These are phyloP conservation scores for Phaeosphaeriaceae sp. DNA, from an alignment of 2,329 filamentous ascomycete genomes.

Conservation along the genomic window DNA sequence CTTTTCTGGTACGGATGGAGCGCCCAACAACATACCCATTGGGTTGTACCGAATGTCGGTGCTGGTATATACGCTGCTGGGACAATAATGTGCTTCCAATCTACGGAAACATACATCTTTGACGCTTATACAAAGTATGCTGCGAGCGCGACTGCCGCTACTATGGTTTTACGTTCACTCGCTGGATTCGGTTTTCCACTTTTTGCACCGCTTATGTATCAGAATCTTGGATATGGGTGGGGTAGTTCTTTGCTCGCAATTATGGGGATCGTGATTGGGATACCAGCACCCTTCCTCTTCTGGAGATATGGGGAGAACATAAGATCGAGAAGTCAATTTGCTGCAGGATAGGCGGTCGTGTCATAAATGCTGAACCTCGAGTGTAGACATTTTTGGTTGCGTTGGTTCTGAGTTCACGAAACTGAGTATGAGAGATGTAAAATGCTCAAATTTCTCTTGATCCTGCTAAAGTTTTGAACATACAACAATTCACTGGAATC, in stretches of 20 bases:
- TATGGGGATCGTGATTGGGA: conserved; percentile 42
- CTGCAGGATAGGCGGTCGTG: conserved; percentile 43
- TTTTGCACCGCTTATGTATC: conserved; percentile 51
- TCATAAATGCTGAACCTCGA: no score
- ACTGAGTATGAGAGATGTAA: no score
- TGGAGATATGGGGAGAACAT: conserved; percentile 58
- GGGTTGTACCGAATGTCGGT: conserved; percentile 63
- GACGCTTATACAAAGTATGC: conserved; percentile 55
- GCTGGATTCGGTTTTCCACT: conserved; percentile 55
- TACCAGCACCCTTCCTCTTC: conserved; percentile 58
- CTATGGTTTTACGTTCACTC: conserved; percentile 52
- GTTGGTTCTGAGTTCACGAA: no score
- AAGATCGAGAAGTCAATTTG: conserved; percentile 57
- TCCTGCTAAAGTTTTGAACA: no score
- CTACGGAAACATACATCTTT: conserved; percentile 54
- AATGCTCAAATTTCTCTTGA: no score
- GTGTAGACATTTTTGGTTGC: no score
- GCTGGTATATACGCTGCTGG: conserved; percentile 58
- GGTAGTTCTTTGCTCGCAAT: conserved; percentile 50
- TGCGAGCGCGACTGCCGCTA: conserved; percentile 53
- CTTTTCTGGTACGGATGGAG: conserved; percentile 66
- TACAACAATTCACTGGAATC: no score
- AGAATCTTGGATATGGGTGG: conserved; percentile 51
- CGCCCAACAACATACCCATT: conserved; percentile 57
- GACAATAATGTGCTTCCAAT: conserved; percentile 52